These are phyloP conservation scores for Dactylorhiza incarnata DNA, from an alignment of 106 monocot species.

Conservation along the genomic window DNA sequence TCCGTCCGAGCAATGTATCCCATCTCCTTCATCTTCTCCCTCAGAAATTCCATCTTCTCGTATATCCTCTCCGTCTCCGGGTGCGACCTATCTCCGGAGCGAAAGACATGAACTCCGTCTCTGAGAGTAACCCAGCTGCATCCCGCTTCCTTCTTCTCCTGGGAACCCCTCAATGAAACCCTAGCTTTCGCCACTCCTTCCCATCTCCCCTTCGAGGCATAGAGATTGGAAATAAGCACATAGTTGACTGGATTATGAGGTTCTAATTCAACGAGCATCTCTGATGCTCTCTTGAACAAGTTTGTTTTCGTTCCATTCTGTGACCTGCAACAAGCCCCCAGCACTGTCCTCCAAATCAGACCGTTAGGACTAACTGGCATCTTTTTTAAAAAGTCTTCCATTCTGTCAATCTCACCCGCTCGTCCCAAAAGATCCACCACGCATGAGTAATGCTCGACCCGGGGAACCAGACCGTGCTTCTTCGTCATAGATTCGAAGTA, in stretches of 20 bases:
- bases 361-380: constrained; percentile 66
- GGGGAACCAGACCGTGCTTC: constrained; percentile 38
- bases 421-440: constrained; percentile 66
- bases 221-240: constrained; percentile 56
- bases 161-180: constrained; percentile 27
- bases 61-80: constrained; percentile 49
- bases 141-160: constrained; percentile 65
- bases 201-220: constrained; percentile 68
- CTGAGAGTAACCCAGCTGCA: constrained; percentile 74
- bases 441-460: constrained; percentile 74
- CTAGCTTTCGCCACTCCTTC: constrained; percentile 48
- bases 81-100: constrained; percentile 65
- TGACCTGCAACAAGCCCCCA: constrained; percentile 54
- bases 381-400: constrained; percentile 46
- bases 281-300: constrained; percentile 49
- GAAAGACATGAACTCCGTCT: constrained; percentile 67
- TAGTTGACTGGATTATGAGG: constrained; percentile 87
- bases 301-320: constrained; percentile 24
- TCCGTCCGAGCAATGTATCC: constrained; percentile 68
- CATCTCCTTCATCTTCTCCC: constrained; percentile 40
- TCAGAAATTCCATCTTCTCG: constrained; percentile 33
- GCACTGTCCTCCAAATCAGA: constrained; percentile 76
- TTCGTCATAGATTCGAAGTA: constrained; percentile 53
- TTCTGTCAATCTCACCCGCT: constrained; percentile 45
- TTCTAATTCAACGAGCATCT: constrained; percentile 72